Conservation (phyloP, 208 protist genomes). For the Trypanosoma theileri region DNA sequence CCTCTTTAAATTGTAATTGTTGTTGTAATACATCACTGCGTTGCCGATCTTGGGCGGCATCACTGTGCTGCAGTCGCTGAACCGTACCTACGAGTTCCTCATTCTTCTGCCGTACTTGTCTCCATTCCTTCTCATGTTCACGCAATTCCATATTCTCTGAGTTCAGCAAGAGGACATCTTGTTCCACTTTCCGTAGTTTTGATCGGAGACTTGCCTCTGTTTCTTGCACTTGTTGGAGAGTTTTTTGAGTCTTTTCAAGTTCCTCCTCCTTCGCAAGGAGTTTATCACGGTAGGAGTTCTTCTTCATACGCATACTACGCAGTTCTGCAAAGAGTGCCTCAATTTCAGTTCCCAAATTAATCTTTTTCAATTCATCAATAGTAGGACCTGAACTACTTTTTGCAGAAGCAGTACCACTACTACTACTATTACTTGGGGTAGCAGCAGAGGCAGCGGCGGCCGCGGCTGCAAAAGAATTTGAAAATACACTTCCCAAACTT, state of each 20-base stretch:
- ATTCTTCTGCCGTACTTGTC: conserved; percentile 50
- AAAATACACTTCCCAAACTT: not conserved
- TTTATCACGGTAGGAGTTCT: conserved; percentile 84
- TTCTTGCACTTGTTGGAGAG: conserved; percentile 33
- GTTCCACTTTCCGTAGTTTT: conserved; percentile 67
- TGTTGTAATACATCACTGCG: conserved; percentile 41
- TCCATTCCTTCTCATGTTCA: conserved; percentile 55
- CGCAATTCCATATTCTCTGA: conserved; percentile 85
- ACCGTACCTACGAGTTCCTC: conserved; percentile 31
- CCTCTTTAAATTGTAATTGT: conserved; percentile 58
- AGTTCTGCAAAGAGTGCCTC: conserved; percentile 88
- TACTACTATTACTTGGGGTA: not conserved
- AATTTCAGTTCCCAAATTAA: conserved; percentile 87
- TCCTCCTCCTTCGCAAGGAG: conserved; percentile 36
- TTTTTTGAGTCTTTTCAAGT: conserved; percentile 35
- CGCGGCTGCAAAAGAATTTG: not conserved
- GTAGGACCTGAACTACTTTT: conserved; percentile 40
- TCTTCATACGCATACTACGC: conserved; percentile 60
- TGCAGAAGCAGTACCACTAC: too few relatives aligned
- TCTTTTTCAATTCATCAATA: conserved; percentile 78
- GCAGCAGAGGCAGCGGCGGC: not conserved
- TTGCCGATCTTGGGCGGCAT: conserved; percentile 33
- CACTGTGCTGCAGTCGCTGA: conserved; percentile 28
- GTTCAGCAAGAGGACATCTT: conserved; percentile 83
- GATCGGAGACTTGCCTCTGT: conserved; percentile 55